Evolutionary conservation across 176 grass and related monocot species (phyloP).

Genomic region (Echinochloa phyllopogon): DNA sequence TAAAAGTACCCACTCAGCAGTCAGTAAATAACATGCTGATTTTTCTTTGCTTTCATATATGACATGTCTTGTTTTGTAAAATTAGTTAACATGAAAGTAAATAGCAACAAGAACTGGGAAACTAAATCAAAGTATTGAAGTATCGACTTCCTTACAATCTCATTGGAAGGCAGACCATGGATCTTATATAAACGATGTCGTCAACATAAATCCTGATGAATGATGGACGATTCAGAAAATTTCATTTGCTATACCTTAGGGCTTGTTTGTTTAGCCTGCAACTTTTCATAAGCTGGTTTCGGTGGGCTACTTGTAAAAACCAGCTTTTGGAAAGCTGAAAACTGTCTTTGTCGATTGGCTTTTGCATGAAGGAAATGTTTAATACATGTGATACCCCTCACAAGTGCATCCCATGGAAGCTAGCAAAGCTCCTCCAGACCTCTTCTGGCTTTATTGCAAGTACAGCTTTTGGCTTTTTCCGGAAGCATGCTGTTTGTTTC

Average conservation of each 20-base stretch:
- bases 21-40: background rate
- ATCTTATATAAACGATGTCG: background rate
- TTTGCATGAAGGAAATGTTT: background rate
- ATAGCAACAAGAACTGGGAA: background rate
- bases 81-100: background rate
- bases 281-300: constrained; percentile 13
- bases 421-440: background rate
- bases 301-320: background rate
- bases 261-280: background rate
- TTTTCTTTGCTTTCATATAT: background rate
- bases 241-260: background rate
- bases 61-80: background rate
- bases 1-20: background rate
- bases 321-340: background rate
- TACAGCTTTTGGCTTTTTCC: background rate
- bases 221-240: background rate
- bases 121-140: background rate
- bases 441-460: background rate
- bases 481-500: background rate
- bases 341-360: background rate
- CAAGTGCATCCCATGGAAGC: background rate
- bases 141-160: background rate
- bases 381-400: background rate
- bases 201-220: constrained; percentile 13
- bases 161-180: background rate